Evolutionary conservation across 305 asterid species (phyloP).

Genomic region (Coffea humblotiana): DNA sequence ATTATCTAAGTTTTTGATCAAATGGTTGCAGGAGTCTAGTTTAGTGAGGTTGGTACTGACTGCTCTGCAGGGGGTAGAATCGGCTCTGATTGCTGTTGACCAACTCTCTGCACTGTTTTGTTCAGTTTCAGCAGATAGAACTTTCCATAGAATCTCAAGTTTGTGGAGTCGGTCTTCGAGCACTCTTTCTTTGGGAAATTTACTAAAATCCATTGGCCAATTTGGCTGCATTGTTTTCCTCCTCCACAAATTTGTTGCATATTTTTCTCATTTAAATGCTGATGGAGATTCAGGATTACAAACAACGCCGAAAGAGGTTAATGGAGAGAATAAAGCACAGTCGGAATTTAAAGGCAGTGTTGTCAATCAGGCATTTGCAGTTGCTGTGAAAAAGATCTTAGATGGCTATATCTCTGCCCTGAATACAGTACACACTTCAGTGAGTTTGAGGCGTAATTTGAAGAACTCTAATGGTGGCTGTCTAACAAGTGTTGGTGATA

Average conservation of each 20-base stretch:
- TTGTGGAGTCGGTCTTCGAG: conserved; percentile 85
- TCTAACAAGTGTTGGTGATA: conserved; percentile 73
- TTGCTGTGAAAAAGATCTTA: conserved; percentile 73
- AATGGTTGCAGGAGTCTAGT: conserved; percentile 72
- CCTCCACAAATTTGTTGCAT: conserved; percentile 65
- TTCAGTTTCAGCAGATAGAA: conserved; percentile 80
- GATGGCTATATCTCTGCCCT: conserved; percentile 78
- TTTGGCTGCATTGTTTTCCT: conserved; percentile 74
- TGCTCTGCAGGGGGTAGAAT: conserved; percentile 89
- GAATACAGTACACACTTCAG: conserved; percentile 74
- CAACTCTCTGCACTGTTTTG: conserved; percentile 63
- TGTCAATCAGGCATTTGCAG: conserved; percentile 93
- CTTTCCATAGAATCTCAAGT: conserved; percentile 66
- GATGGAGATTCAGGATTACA: conserved; percentile 38
- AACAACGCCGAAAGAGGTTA: conserved; percentile 28
- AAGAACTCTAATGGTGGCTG: conserved; percentile 62
- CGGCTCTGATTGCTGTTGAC: conserved; percentile 66
- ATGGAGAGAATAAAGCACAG: conserved; percentile 31
- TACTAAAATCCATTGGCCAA: conserved; percentile 74
- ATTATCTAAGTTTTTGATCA: background rate
- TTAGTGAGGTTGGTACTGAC: conserved; percentile 88
- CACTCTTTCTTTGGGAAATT: conserved; percentile 72
- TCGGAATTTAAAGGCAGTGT: conserved; percentile 40
- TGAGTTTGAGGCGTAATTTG: conserved; percentile 59
- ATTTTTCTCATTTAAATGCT: conserved; percentile 51